Base-by-base conservation (phyloP, 495 filamentous ascomycete species). In the Podospora pseudocomata region DNA sequence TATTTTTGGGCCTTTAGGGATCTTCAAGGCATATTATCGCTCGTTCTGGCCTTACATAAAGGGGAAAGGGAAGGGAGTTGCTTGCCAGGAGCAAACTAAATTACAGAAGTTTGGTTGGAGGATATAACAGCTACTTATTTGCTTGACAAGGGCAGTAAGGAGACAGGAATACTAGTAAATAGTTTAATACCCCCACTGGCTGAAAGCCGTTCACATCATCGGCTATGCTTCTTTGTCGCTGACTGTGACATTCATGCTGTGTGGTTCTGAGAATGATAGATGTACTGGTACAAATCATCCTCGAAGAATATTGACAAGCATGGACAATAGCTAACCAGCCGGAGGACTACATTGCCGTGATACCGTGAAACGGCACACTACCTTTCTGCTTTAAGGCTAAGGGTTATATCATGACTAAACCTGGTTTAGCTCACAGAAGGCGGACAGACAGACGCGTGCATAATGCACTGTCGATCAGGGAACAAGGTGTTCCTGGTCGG, bases 1-100 rank as follows among this genome's bases (percentile, higher is more conserved):
- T 49, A 1, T 49, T 49, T 49, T 49, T 49, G 39, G 39, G 39
- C 39, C 39, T 49, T 13, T 49, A 1, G 39, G 7, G 39, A 20
- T 19, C 13, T 58, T 58, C 55, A 58, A 66, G 55, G 68, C 19
- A 27, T 67, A 30, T 54, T 20, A 9, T 65, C 19, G n/a, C n/a
- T 60, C 23, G 58, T 44, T 49, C 23, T 28, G 55, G 59, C 9
- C 30, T 55, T 65, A 65, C n/a, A 65, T 65, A 54, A 19, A 63
- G 23, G 11, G 7, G 16, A 28, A 13, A 63, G 18, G 11, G 2
- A 7, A 28, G 5, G 49, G 0, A 58, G 3, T 39, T 63, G 44
- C 32, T 56, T 65, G 67, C 59, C 67, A 57, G 67, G 67, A 69
- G 67, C 67, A 69, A 65, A 61, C n/a, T 56, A 62, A 58, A 27